Evolutionary conservation across 169 alveolate genomes (phyloP).

Genomic region (Nephromyces sp.): DNA sequence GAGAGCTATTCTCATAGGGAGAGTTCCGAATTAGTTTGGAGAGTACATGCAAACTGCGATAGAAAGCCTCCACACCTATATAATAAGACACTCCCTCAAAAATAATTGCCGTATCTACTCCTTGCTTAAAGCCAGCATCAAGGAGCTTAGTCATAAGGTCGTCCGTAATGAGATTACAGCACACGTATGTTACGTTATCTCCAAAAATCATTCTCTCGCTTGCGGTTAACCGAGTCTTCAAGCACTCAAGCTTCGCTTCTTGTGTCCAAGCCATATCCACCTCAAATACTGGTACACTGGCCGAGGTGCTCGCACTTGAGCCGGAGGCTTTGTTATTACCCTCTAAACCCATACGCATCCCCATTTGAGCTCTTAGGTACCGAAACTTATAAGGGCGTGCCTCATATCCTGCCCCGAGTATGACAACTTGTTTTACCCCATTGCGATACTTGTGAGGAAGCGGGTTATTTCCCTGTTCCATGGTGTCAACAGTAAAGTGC

Average conservation of each 20-base stretch:
- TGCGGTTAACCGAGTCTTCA: not conserved
- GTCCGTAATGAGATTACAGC: not conserved
- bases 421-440: not conserved
- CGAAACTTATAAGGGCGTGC: not conserved
- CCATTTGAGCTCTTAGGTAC: not conserved
- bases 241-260: not conserved
- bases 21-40: too few relatives aligned
- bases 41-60: too few relatives aligned
- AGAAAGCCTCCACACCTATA: too few relatives aligned
- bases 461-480: not conserved
- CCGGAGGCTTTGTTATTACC: too few relatives aligned
- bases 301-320: not conserved
- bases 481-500: not conserved
- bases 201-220: not conserved
- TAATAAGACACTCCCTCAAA: not conserved
- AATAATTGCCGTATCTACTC: not conserved
- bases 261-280: not conserved
- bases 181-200: not conserved
- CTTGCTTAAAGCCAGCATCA: not conserved
- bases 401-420: not conserved
- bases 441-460: not conserved
- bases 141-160: not conserved
- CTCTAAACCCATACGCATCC: not conserved
- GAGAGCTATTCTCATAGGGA: too few relatives aligned
- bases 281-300: not conserved